Percentiles rank a stretch among this genome's conserved stretches.
Evolutionary conservation across 495 filamentous ascomycete species (phyloP).

Genomic region (Aspergillus steynii): DNA sequence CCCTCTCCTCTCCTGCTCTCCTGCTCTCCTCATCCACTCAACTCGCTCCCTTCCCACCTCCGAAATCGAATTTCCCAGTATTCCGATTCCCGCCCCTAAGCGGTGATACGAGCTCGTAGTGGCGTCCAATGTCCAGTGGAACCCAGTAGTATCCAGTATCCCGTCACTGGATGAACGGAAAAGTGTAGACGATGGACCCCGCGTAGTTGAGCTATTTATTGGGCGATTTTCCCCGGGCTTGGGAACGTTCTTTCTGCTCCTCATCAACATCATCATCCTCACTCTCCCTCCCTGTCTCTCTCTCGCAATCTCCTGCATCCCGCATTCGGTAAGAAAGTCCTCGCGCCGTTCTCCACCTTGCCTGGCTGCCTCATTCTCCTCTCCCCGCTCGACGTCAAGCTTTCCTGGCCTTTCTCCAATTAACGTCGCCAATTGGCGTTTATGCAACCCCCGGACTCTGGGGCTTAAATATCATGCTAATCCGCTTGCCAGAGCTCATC

Average conservation of each 20-base stretch:
- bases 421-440: constrained; percentile 6
- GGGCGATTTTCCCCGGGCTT: constrained; percentile 15
- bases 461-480: constrained; percentile 24
- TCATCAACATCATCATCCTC: constrained; percentile 9
- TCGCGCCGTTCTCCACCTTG: background rate
- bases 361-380: background rate
- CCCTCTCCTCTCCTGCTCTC: background rate
- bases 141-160: background rate
- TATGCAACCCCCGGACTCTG: background rate
- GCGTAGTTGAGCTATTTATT: constrained; percentile 18
- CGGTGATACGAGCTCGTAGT: constrained; percentile 7
- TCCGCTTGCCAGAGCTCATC: constrained; percentile 11
- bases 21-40: background rate
- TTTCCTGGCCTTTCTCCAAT: constrained; percentile 1
- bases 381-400: background rate
- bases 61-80: background rate
- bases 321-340: constrained; percentile 17
- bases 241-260: background rate
- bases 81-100: background rate
- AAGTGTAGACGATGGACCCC: background rate
- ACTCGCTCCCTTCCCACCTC: too few species aligned
- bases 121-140: constrained; percentile 1
- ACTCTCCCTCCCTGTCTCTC: background rate
- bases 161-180: background rate
- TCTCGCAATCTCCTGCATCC: background rate